Conservation (phyloP, 23 red algal species). For the Gracilaria vermiculophylla region DNA sequence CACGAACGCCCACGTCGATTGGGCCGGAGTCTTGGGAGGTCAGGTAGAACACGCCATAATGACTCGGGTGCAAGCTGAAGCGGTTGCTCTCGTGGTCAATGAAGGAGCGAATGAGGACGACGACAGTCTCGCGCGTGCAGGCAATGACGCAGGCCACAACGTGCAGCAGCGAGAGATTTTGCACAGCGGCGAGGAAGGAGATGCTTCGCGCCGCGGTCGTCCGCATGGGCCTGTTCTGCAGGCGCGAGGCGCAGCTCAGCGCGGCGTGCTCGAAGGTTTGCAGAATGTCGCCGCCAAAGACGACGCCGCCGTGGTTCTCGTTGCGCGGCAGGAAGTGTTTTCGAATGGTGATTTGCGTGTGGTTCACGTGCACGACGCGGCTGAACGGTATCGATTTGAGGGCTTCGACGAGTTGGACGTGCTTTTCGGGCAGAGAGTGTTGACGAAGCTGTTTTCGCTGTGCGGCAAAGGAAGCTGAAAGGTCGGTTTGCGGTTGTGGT, state of each 20-base stretch:
- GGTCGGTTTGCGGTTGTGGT: neutral
- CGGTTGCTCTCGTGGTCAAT: conserved; percentile 11
- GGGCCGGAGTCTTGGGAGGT: neutral
- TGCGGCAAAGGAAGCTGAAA: neutral
- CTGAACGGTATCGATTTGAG: neutral
- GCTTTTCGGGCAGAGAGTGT: neutral
- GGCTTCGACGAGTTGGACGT: neutral
- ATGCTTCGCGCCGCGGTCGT: neutral
- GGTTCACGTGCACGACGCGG: neutral
- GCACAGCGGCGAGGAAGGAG: neutral
- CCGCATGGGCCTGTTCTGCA: neutral
- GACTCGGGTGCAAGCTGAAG: neutral
- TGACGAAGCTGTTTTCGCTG: neutral
- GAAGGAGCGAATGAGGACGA: neutral
- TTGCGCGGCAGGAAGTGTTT: conserved; percentile 54
- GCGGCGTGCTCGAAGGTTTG: conserved; percentile 18
- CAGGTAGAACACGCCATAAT: neutral
- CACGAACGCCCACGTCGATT: neutral
- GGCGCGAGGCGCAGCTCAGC: neutral
- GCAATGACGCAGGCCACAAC: neutral
- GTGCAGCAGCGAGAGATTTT: neutral
- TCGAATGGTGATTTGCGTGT: conserved; percentile 14
- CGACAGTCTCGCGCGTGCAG: neutral
- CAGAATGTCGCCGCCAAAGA: conserved; percentile 50
- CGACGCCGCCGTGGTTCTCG: conserved; percentile 9